Conservation (phyloP, 768 basidiomycete genomes). For the Brasilioporus rufonigricans region DNA sequence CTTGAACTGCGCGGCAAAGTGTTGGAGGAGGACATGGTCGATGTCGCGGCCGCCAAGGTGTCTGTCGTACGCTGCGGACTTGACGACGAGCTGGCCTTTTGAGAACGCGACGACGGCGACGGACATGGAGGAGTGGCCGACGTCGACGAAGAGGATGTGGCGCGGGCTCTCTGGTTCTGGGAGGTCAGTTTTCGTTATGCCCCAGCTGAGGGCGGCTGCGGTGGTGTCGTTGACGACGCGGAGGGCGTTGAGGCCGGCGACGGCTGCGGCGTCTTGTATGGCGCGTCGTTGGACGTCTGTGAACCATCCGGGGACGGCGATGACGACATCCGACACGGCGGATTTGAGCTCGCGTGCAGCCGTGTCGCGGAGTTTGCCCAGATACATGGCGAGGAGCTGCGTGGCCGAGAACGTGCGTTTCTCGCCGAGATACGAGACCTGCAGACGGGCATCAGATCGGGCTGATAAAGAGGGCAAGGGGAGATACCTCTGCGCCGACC, state of each 20-base stretch:
- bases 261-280: slow-evolving; percentile 81
- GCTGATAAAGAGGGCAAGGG: slow-evolving; percentile 4
- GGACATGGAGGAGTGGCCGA: slow-evolving; percentile 90
- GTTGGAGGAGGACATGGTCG: slow-evolving; percentile 83
- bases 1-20: slow-evolving; percentile 93
- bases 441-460: slow-evolving; percentile 8
- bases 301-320: slow-evolving; percentile 96
- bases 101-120: slow-evolving; percentile 89
- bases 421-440: slow-evolving; percentile 93
- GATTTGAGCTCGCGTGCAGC: slow-evolving; percentile 82
- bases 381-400: slow-evolving; percentile 88
- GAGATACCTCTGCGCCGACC: slow-evolving; percentile 76
- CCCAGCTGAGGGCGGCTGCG: slow-evolving; percentile 94
- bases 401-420: slow-evolving; percentile 76
- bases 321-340: slow-evolving; percentile 86
- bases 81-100: slow-evolving; percentile 88
- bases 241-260: slow-evolving; percentile 87
- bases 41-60: slow-evolving; percentile 96
- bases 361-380: slow-evolving; percentile 89
- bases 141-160: slow-evolving; percentile 91
- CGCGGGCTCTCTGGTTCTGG: slow-evolving; percentile 80
- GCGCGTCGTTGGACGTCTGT: slow-evolving; percentile 92
- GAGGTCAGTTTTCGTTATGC: slow-evolving; percentile 97
- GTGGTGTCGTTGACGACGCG: slow-evolving; percentile 98
- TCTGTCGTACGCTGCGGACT: slow-evolving; percentile 85